Evolutionary conservation across 1,284 basidiomycete genomes (phyloP).

Genomic region (Moesziomyces globuligerus): DNA sequence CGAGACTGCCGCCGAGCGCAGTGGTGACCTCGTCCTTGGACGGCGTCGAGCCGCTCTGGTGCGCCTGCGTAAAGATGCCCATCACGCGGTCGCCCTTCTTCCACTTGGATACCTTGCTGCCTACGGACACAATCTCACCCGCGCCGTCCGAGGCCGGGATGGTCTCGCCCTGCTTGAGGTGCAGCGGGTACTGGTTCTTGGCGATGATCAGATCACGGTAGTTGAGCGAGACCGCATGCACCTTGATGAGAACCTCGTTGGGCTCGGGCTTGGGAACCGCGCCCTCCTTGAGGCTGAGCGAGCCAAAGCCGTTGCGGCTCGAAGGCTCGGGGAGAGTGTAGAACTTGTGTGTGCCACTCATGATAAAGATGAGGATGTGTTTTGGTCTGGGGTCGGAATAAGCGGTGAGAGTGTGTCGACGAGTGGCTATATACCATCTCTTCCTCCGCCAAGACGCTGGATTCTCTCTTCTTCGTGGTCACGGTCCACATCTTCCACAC

Average conservation of each 20-base stretch:
- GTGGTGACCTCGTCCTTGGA: constrained; percentile 61
- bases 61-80: constrained; percentile 56
- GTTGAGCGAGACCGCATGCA: constrained; percentile 68
- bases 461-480: no score
- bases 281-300: constrained; percentile 38
- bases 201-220: constrained; percentile 62
- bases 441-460: no score
- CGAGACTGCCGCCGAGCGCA: constrained; percentile 71
- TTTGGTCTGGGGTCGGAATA: neutral
- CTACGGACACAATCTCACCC: constrained; percentile 73
- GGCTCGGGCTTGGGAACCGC: constrained; percentile 48
- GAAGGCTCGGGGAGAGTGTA: constrained; percentile 37
- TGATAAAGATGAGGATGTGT: neutral
- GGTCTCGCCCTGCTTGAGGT: constrained; percentile 55
- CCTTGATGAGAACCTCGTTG: constrained; percentile 60
- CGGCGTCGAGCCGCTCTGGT: constrained; percentile 66
- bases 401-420: neutral
- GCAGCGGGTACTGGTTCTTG: constrained; percentile 35
- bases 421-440: no score
- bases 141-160: constrained; percentile 75
- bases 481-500: neutral
- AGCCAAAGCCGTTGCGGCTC: constrained; percentile 33
- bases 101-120: constrained; percentile 72
- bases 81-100: constrained; percentile 73
- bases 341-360: constrained; percentile 38